Evolutionary conservation across 305 asterid species (phyloP), one percentile per base, ranked within the genome.

Genomic region (Rubia tinctorum): DNA sequence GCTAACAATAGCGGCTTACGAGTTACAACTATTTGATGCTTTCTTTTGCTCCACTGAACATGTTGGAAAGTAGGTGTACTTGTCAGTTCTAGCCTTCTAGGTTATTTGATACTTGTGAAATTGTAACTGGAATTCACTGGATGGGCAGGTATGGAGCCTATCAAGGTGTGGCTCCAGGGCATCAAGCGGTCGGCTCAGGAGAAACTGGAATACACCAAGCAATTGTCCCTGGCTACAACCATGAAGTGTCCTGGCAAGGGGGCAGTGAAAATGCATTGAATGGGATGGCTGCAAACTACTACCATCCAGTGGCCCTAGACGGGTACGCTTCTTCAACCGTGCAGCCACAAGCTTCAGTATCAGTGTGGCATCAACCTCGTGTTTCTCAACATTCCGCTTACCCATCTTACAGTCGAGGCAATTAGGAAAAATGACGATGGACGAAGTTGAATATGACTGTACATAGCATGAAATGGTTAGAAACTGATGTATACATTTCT

Each of bases 71-170:
- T 18, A 13, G 30, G 17, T 8, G 62, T 64, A 34, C 55, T 59
- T 34, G 15, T 47, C n/a, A 56, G 30, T 64, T 42, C 25, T 30
- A 30, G 34, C 34, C 34, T 30, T 30, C 34, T 44, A 42, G 9
- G 18, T 39, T 45, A 56, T 69, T 59, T 34, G 23, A 47, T 69
- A 34, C 62, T 15, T n/a, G 39, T 20, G 67, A 55, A 9, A 37
- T 7, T 12, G 34, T 70, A 70, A 59, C 55, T 74, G 74, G 60
- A 83, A 55, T 11, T 63, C 60, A 14, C 71, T 81, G 22, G 71
- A 73, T 59, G 72, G 40, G 25, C 85, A 88, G 91, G 81, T 78
- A 76, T 76, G 34, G 27, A 59, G 18, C 77, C 51, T 27, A 30
- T 60, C 83, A 76, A 64, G 86, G 40, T 61, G 64, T 73, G 56